Evolutionary conservation across 495 filamentous ascomycete species (phyloP).

Genomic region (Neurospora terricola): DNA sequence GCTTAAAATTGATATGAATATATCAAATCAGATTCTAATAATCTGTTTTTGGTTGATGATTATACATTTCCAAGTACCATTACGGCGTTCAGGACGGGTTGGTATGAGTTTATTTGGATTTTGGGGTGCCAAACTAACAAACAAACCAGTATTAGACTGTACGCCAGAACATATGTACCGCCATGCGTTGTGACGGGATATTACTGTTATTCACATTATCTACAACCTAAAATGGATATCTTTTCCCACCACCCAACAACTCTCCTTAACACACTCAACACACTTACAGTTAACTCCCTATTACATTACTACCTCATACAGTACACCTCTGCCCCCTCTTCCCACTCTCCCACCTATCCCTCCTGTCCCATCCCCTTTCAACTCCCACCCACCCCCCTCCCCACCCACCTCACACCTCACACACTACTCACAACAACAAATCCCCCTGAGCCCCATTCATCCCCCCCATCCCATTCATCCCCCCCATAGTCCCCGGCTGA

Average conservation of each 20-base stretch:
- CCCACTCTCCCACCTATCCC: background rate
- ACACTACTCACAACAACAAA: slow-evolving; percentile 38
- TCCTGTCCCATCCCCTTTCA: too few species aligned
- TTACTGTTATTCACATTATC: background rate
- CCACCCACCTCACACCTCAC: background rate
- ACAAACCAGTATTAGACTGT: too few species aligned
- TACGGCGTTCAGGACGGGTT: too few species aligned
- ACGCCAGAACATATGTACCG: background rate
- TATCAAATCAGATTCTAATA: too few species aligned
- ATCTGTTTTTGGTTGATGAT: too few species aligned
- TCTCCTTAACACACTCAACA: background rate
- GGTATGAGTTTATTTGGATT: too few species aligned
- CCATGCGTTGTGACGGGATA: background rate
- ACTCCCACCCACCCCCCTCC: background rate
- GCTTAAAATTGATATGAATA: too few species aligned
- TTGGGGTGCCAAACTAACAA: too few species aligned
- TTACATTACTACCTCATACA: background rate
- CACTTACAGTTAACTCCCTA: background rate
- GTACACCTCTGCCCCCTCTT: background rate
- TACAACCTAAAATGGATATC: background rate
- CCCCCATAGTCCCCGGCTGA: slow-evolving; percentile 36
- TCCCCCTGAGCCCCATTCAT: slow-evolving; percentile 30
- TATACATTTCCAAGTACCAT: too few species aligned
- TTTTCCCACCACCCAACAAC: background rate
- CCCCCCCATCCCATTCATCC: slow-evolving; percentile 23